A percentile compares a stretch with the other conserved stretches of the same genome.
Evolutionary conservation across 2,329 filamentous ascomycete genomes (phyloP).

Genomic region (Xylaria multiplex): DNA sequence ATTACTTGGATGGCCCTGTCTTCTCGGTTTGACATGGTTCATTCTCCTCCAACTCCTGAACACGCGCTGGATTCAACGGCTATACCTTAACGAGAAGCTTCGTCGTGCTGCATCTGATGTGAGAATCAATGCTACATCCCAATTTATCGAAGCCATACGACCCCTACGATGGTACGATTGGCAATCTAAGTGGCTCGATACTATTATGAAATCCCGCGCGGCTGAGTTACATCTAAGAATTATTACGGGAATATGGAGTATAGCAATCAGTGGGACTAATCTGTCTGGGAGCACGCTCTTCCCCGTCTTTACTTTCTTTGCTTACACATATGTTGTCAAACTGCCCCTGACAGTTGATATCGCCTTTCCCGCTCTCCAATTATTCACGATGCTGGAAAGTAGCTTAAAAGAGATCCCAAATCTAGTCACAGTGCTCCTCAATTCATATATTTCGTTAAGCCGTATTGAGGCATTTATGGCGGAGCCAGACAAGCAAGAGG

Average conservation of each 20-base stretch:
- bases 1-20: constrained; percentile 81
- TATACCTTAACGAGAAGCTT: constrained; percentile 75
- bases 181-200: constrained; percentile 78
- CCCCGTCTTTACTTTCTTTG: constrained; percentile 82
- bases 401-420: constrained; percentile 79
- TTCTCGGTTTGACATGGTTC: constrained; percentile 77
- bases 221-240: constrained; percentile 74
- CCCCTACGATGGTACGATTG: constrained; percentile 85
- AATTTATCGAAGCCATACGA: constrained; percentile 87
- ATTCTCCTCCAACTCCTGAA: constrained; percentile 76
- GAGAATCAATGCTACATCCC: constrained; percentile 81
- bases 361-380: constrained; percentile 85
- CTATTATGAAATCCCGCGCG: constrained; percentile 74
- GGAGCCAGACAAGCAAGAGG: constrained; percentile 78
- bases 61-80: constrained; percentile 69
- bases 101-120: constrained; percentile 79
- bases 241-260: constrained; percentile 69
- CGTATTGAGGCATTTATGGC: constrained; percentile 88
- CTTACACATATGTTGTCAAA: constrained; percentile 78
- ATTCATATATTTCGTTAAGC: constrained; percentile 82
- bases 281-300: constrained; percentile 77
- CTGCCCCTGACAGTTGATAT: constrained; percentile 78
- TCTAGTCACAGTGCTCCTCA: constrained; percentile 79
- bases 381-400: constrained; percentile 79
- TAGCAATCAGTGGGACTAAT: constrained; percentile 75